Percentiles rank a stretch among this genome's conserved stretches.
Conservation (phyloP, 2,329 filamentous ascomycete genomes). For the Penicillium expansum region DNA sequence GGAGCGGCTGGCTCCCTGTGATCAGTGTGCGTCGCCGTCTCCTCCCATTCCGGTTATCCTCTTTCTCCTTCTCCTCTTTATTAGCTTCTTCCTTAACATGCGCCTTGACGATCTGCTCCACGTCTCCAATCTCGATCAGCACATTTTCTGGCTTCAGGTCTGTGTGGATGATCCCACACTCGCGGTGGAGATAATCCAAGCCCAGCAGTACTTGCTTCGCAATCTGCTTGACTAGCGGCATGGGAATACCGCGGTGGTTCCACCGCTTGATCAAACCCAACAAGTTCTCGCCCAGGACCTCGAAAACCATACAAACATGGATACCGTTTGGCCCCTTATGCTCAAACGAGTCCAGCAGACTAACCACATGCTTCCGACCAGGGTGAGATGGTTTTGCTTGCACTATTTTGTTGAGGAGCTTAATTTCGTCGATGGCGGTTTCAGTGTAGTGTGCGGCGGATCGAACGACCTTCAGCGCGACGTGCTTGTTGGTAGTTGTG, state of each 20-base stretch:
- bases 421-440: slow-evolving; percentile 98
- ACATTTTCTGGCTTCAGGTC: slow-evolving; percentile 98
- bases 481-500: slow-evolving; percentile 85
- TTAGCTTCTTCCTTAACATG: slow-evolving; percentile 73
- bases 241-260: slow-evolving; percentile 96
- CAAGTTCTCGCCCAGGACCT: slow-evolving; percentile 93
- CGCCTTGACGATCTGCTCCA: slow-evolving; percentile 96
- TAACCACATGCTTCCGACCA: slow-evolving; percentile 91
- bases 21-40: slow-evolving; percentile 89
- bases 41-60: slow-evolving; percentile 87
- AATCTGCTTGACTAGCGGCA: slow-evolving; percentile 96
- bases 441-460: slow-evolving; percentile 98
- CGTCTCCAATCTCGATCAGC: slow-evolving; percentile 96
- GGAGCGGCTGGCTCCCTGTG: slow-evolving; percentile 92
- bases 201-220: slow-evolving; percentile 96
- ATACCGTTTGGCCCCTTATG: slow-evolving; percentile 95
- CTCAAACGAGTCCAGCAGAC: slow-evolving; percentile 92
- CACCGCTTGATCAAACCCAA: slow-evolving; percentile 95
- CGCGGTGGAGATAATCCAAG: slow-evolving; percentile 91
- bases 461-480: slow-evolving; percentile 95
- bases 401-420: slow-evolving; percentile 94
- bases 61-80: slow-evolving; percentile 78
- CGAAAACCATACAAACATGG: slow-evolving; percentile 99
- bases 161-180: slow-evolving; percentile 98
- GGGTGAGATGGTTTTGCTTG: slow-evolving; percentile 93